Conservation (phyloP, 2,329 filamentous ascomycete genomes). For the Elsinoe arachidis region DNA sequence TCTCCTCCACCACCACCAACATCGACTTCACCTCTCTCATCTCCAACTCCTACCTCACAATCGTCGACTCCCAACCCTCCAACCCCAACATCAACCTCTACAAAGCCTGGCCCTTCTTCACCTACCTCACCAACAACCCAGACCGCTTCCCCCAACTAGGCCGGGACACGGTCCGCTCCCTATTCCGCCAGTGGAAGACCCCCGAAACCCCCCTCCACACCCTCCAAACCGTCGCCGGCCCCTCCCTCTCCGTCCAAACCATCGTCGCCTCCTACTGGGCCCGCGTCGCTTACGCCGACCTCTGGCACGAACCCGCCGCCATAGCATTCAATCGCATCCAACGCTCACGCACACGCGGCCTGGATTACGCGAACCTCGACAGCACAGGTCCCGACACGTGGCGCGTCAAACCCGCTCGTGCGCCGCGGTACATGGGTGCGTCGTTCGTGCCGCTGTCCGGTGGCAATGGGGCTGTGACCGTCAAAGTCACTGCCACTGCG, state of each 20-base stretch:
- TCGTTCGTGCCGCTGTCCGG: slow-evolving; percentile 38
- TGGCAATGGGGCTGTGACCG: slow-evolving; percentile 27
- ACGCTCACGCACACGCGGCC: slow-evolving; percentile 23
- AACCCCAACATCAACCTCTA: slow-evolving; percentile 39
- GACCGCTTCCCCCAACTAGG: slow-evolving; percentile 31
- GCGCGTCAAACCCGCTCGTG: slow-evolving; percentile 35
- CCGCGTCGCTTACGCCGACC: slow-evolving; percentile 45
- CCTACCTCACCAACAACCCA: slow-evolving; percentile 42
- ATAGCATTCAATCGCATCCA: slow-evolving; percentile 34
- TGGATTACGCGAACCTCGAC: slow-evolving; percentile 40
- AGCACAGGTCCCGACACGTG: slow-evolving; percentile 29
- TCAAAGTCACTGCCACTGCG: slow-evolving; percentile 28
- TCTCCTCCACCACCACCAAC: slow-evolving; percentile 34
- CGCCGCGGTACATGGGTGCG: slow-evolving; percentile 43
- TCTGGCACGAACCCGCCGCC: slow-evolving; percentile 31
- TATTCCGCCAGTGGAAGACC: slow-evolving; percentile 38
- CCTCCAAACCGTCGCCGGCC: slow-evolving; percentile 31
- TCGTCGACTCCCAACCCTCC: slow-evolving; percentile 35
- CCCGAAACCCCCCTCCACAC: slow-evolving; percentile 45
- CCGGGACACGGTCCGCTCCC: slow-evolving; percentile 18
- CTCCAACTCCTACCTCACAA: slow-evolving; percentile 39
- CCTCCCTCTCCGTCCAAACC: slow-evolving; percentile 26
- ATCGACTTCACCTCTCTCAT: slow-evolving; percentile 22
- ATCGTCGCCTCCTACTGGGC: slow-evolving; percentile 45
- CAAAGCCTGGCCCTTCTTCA: slow-evolving; percentile 44